Evolutionary conservation across 805 yeast genomes (phyloP), one percentile per base, ranked within the genome.

Genomic region (Hanseniaspora mollemarum): DNA sequence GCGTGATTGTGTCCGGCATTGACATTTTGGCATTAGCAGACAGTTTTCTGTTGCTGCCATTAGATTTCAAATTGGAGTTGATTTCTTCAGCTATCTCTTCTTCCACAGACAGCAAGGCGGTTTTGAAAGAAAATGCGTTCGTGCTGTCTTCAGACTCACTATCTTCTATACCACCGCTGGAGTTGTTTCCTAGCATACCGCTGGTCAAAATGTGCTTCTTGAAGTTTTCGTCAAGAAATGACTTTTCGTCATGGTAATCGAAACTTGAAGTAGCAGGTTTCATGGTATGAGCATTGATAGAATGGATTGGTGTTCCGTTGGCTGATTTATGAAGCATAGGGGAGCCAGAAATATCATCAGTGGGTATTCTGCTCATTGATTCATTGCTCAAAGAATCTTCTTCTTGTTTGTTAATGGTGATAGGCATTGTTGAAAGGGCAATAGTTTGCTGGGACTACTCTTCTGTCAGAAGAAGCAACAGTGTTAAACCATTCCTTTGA

Each of bases 171-270:
- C n/a, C 9, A 25, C 33, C 35, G 10, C 8, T 25, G 4, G 42
- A 21, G n/a, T n/a, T 32, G 10, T 36, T 22, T 9, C 18, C 29
- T 19, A 37, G 24, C 10, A 7, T 15, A 33, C 29, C 21, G 19
- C 45, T 45, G 56, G 65, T 62, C 48, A 68, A 58, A 13, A 65
- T 63, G 16, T 55, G 45, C 40, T 59, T 58, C 40, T 64, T 65
- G 21, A 61, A 58, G 25, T 58, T 64, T 28, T 62, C 58, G 7
- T 65, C 67, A 19, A 62, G 45, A 35, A 62, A 53, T 32, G 63
- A 56, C 43, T 60, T 60, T 36, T 58, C 58, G 45, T 65, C 68
- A 36, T 59, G 62, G 48, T 63, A 65, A 1, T 68, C 63, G 35
- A 59, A 63, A 41, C 63, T 60, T 1, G 69, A 48, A 5, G 51